Percentiles rank a stretch among this genome's conserved stretches.
phyloP scores from a whole-genome alignment of 305 asterid genomes.

The Fraxinus paxiana region DNA sequence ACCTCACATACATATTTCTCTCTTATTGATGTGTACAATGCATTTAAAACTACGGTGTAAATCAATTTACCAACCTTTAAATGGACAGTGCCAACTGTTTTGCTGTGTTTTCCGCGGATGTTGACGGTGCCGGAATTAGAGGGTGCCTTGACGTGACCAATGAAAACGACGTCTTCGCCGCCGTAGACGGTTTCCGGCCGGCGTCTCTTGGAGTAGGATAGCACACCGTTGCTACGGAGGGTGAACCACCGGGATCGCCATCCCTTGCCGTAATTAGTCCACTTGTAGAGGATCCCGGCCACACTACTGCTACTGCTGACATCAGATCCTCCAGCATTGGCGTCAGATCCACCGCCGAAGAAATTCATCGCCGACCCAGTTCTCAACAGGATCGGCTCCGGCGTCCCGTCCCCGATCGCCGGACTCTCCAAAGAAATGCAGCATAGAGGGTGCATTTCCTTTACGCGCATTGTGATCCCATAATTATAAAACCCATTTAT shows the following conservation, averaged over 20 bases:
- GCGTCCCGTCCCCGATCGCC: constrained; percentile 56
- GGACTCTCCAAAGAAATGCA: constrained; percentile 74
- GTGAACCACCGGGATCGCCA: constrained; percentile 98
- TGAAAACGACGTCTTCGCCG: constrained; percentile 42
- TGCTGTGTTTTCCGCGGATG: constrained; percentile 40
- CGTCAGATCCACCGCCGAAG: constrained; percentile 57
- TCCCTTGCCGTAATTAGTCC: constrained; percentile 91
- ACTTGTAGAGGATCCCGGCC: constrained; percentile 69
- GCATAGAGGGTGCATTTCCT: constrained; percentile 89
- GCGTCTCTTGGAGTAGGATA: constrained; percentile 66
- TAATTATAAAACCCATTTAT: background rate
- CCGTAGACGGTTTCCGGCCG: constrained; percentile 35
- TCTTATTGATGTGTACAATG: background rate
- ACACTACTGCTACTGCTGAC: constrained; percentile 38
- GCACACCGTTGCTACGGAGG: constrained; percentile 55
- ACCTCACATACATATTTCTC: background rate
- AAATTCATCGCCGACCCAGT: constrained; percentile 63
- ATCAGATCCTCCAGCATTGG: constrained; percentile 58
- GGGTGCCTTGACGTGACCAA: constrained; percentile 32
- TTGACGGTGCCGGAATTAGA: constrained; percentile 33
- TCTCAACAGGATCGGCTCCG: constrained; percentile 63
- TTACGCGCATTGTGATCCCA: constrained; percentile 59
- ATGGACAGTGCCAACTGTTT: constrained; percentile 66
- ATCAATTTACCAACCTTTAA: constrained; percentile 48
- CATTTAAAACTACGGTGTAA: background rate